Conservation (phyloP, 169 alveolate species). For the Plasmodium coatneyi region DNA sequence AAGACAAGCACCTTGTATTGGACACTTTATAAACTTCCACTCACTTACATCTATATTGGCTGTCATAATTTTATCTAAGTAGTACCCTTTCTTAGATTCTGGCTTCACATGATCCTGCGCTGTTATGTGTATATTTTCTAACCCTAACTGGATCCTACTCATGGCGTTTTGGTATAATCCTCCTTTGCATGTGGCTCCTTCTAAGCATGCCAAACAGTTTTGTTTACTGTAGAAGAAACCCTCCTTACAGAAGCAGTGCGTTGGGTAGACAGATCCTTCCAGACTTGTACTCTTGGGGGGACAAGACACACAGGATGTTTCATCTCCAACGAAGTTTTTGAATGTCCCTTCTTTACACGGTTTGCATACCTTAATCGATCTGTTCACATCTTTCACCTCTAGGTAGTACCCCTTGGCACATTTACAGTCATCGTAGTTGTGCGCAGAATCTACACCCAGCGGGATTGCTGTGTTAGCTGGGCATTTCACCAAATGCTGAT, state of each 20-base stretch:
- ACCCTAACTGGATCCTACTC: slow-evolving; percentile 32
- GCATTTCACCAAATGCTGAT: slow-evolving; percentile 79
- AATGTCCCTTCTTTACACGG: slow-evolving; percentile 87
- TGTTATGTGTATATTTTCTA: slow-evolving; percentile 74
- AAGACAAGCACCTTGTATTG: slow-evolving; percentile 86
- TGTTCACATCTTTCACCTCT: slow-evolving; percentile 29
- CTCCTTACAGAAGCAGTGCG: slow-evolving; percentile 86
- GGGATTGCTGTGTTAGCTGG: slow-evolving; percentile 85
- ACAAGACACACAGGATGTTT: slow-evolving; percentile 85
- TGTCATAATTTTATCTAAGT: slow-evolving; percentile 79
- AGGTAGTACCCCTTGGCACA: slow-evolving; percentile 87
- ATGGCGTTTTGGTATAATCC: slow-evolving; percentile 77
- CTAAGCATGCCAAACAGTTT: slow-evolving; percentile 86
- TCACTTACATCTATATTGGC: slow-evolving; percentile 79
- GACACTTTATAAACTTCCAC: slow-evolving; percentile 89
- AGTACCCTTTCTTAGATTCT: slow-evolving; percentile 84
- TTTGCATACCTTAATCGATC: slow-evolving; percentile 76
- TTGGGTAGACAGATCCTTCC: slow-evolving; percentile 84
- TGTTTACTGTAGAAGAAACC: slow-evolving; percentile 85
- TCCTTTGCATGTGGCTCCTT: slow-evolving; percentile 88
- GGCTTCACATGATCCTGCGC: slow-evolving; percentile 86
- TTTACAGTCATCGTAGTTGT: slow-evolving; percentile 84
- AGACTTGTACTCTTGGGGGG: slow-evolving; percentile 85
- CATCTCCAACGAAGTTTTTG: slow-evolving; percentile 87
- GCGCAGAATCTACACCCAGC: slow-evolving; percentile 87